These are phyloP conservation scores for Pseudocercospora fuligena DNA, from an alignment of 2,329 filamentous ascomycete species.

Conservation along the genomic window DNA sequence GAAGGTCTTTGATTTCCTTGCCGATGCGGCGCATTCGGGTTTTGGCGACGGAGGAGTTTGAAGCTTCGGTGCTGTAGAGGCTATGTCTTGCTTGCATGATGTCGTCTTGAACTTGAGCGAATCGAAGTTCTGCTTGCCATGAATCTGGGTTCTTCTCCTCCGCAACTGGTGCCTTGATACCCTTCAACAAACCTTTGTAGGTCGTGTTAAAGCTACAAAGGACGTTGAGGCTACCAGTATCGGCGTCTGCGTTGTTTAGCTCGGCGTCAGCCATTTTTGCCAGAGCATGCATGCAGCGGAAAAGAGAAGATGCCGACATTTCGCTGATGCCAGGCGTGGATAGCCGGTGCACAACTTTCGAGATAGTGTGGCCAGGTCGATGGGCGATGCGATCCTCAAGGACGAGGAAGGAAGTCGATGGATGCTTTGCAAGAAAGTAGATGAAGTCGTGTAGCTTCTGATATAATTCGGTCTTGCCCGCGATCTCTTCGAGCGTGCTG, in stretches of 20 bases:
- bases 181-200: background rate
- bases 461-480: conserved; percentile 44
- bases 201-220: background rate
- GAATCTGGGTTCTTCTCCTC: background rate
- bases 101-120: background rate
- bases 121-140: background rate
- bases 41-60: background rate
- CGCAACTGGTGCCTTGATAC: background rate
- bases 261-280: background rate
- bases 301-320: background rate
- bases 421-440: conserved; percentile 40
- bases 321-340: background rate
- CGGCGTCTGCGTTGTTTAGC: background rate
- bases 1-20: conserved; percentile 3
- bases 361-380: background rate
- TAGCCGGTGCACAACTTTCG: background rate
- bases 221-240: background rate
- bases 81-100: background rate
- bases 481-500: conserved; percentile 47
- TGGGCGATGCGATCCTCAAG: background rate
- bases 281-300: background rate
- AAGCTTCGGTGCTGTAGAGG: background rate
- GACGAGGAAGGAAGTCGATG: background rate
- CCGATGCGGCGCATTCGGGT: background rate
- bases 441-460: conserved; percentile 48